These are phyloP conservation scores for Diaporthe velutina DNA, from an alignment of 2,329 filamentous ascomycete species.

Conservation along the genomic window DNA sequence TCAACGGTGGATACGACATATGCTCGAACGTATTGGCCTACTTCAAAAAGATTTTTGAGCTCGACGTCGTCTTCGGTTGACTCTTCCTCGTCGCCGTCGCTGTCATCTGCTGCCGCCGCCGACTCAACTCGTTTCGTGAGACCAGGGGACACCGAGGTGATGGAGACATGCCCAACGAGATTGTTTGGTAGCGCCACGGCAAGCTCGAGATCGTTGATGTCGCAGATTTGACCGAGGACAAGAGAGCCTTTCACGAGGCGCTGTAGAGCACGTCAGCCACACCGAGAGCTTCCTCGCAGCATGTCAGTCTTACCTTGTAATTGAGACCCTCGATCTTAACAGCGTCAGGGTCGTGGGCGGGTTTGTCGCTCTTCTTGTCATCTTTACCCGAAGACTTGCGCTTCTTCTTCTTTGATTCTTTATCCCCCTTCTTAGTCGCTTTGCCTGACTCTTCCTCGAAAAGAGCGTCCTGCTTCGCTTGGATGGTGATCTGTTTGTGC, in stretches of 20 bases:
- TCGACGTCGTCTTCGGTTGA: constrained; percentile 73
- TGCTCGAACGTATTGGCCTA: constrained; percentile 90
- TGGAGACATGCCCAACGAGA: constrained; percentile 87
- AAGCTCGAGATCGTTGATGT: constrained; percentile 84
- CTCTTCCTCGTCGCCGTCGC: constrained; percentile 65
- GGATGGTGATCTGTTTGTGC: constrained; percentile 94
- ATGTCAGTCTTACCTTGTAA: constrained; percentile 76
- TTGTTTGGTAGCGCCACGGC: constrained; percentile 92
- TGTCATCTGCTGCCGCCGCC: constrained; percentile 69
- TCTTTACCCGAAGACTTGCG: constrained; percentile 64
- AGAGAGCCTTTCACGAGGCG: constrained; percentile 87
- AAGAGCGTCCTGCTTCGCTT: constrained; percentile 91
- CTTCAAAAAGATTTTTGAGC: constrained; percentile 78
- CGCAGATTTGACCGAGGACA: constrained; percentile 86
- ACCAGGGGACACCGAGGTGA: constrained; percentile 89
- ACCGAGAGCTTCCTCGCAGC: constrained; percentile 22
- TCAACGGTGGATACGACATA: constrained; percentile 85
- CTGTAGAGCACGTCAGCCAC: constrained; percentile 57
- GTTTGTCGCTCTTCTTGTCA: constrained; percentile 58
- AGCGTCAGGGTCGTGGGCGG: constrained; percentile 64
- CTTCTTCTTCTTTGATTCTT: constrained; percentile 67
- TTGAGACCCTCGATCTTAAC: constrained; percentile 88
- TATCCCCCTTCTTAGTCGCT: constrained; percentile 57
- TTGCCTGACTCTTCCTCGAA: constrained; percentile 82
- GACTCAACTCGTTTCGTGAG: constrained; percentile 83